A percentile compares a stretch with the other conserved stretches of the same genome.
Evolutionary conservation across 257 asterid species (phyloP).

Genomic region (Przewalskia tangutica): DNA sequence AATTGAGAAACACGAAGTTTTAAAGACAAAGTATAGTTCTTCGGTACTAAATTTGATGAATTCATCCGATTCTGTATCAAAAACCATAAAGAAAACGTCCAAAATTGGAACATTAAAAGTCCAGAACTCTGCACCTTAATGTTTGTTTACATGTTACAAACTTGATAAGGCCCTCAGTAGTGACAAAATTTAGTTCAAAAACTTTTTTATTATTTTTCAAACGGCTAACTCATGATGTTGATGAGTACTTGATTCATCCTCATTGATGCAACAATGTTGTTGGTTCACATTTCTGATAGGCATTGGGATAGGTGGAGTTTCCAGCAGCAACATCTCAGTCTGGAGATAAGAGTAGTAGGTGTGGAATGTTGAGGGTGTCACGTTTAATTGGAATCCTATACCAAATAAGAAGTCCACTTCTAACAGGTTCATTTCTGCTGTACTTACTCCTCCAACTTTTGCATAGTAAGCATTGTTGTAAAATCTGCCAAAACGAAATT

Average conservation of each 20-base stretch:
- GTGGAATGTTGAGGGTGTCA: slow-evolving; percentile 40
- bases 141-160: not conserved
- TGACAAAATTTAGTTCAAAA: not conserved
- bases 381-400: slow-evolving; percentile 46
- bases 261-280: slow-evolving; percentile 12
- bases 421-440: slow-evolving; percentile 55
- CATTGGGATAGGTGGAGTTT: slow-evolving; percentile 24
- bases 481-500: slow-evolving; percentile 20
- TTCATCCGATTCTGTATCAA: not conserved
- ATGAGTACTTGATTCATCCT: slow-evolving; percentile 34
- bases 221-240: slow-evolving; percentile 34
- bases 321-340: slow-evolving; percentile 20
- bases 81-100: not conserved
- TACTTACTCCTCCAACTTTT: slow-evolving; percentile 56
- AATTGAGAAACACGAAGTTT: too few species aligned
- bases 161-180: not conserved
- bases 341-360: slow-evolving; percentile 33
- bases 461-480: slow-evolving; percentile 69
- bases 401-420: slow-evolving; percentile 69
- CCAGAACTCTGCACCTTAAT: not conserved
- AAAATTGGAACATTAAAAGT: not conserved
- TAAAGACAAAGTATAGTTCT: too few species aligned
- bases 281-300: not conserved
- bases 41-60: not conserved
- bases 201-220: not conserved